phyloP scores from a whole-genome alignment of 1,284 basidiomycete genomes.

The Irpex rosettiformis region DNA sequence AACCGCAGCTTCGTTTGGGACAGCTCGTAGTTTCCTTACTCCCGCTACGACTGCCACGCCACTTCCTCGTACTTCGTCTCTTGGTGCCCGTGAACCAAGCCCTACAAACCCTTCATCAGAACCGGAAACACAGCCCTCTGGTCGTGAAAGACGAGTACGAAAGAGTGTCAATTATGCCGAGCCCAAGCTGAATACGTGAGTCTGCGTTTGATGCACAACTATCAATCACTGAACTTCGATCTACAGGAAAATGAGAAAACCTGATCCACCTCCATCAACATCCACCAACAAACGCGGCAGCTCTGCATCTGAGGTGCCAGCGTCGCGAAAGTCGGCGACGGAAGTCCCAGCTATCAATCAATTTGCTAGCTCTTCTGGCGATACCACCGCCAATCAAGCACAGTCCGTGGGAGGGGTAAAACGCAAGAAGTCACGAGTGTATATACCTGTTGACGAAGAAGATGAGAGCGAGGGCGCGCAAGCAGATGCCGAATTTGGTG shows the following conservation, averaged over 20 bases:
- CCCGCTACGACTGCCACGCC: slow-evolving; percentile 31
- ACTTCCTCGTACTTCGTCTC: slow-evolving; percentile 27
- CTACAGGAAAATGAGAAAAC: slow-evolving; percentile 86
- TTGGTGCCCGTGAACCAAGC: slow-evolving; percentile 47
- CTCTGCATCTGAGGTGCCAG: slow-evolving; percentile 31
- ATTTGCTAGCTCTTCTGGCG: not conserved
- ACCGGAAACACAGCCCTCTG: slow-evolving; percentile 22
- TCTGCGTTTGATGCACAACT: slow-evolving; percentile 22
- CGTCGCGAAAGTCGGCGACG: slow-evolving; percentile 23
- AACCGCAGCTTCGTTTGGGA: slow-evolving; percentile 28
- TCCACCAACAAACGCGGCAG: slow-evolving; percentile 29
- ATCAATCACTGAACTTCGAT: slow-evolving; percentile 13
- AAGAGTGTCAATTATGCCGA: slow-evolving; percentile 88
- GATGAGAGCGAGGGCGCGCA: slow-evolving; percentile 60
- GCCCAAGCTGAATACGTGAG: slow-evolving; percentile 86
- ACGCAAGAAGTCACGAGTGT: slow-evolving; percentile 50
- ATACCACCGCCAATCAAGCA: slow-evolving; percentile 11
- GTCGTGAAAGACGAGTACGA: slow-evolving; percentile 67
- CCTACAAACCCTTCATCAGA: slow-evolving; percentile 38
- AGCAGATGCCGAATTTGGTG: slow-evolving; percentile 60
- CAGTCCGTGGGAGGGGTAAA: slow-evolving; percentile 32
- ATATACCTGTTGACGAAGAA: slow-evolving; percentile 45
- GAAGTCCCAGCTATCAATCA: slow-evolving; percentile 4
- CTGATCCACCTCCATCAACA: slow-evolving; percentile 48
- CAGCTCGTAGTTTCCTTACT: slow-evolving; percentile 37